These are phyloP conservation scores for Dissophora ornata DNA, from an alignment of 192 early-diverging fungal genomes.

Conservation along the genomic window DNA sequence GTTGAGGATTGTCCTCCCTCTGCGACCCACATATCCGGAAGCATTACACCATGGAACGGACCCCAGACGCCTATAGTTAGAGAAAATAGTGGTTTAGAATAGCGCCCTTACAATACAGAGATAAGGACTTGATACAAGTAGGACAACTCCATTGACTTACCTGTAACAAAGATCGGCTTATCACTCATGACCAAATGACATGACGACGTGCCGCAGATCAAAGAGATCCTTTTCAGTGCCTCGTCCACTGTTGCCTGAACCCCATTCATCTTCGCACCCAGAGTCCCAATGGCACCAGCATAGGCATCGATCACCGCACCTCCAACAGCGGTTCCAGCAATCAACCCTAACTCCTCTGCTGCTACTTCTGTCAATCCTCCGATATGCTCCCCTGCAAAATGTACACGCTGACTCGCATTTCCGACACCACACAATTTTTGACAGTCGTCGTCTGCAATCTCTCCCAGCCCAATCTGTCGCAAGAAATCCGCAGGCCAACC, in stretches of 20 bases:
- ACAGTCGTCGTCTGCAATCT: conserved; percentile 60
- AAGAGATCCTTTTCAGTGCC: conserved; percentile 41
- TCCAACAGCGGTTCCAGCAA: conserved; percentile 66
- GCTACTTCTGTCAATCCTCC: conserved; percentile 64
- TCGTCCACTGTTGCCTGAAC: conserved; percentile 32
- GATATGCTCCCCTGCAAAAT: conserved; percentile 64
- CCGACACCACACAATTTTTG: conserved; percentile 57
- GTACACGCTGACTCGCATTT: conserved; percentile 43
- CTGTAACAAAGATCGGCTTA: conserved; percentile 67
- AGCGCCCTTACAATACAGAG: too few relatives aligned
- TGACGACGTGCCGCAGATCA: conserved; percentile 79
- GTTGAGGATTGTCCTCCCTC: conserved; percentile 84
- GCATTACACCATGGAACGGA: conserved; percentile 69
- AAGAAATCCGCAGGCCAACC: conserved; percentile 72
- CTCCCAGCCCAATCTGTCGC: conserved; percentile 62
- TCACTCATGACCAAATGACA: conserved; percentile 73
- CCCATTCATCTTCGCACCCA: conserved; percentile 55
- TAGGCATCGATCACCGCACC: conserved; percentile 81
- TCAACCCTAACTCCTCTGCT: conserved; percentile 67
- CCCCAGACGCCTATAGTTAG: conserved; percentile 57
- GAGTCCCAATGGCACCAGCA: conserved; percentile 70
- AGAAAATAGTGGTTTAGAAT: not conserved
- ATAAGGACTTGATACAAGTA: too few relatives aligned
- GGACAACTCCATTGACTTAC: conserved; percentile 25
- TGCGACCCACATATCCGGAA: conserved; percentile 65